Evolutionary conservation across 2,329 filamentous ascomycete species (phyloP).

Genomic region (Pyrenochaeta sp.): DNA sequence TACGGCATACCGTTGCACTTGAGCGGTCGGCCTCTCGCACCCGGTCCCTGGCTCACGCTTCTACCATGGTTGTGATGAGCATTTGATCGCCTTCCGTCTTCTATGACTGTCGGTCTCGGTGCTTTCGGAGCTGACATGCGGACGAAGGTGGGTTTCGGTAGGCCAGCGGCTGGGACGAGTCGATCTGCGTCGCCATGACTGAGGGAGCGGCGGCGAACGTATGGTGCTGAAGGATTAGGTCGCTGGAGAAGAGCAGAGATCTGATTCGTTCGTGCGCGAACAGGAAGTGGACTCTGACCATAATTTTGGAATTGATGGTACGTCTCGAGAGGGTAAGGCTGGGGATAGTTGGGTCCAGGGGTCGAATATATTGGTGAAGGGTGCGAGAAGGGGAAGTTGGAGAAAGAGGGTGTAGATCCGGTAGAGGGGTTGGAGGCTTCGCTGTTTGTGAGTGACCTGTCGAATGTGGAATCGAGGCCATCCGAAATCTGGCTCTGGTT

Average conservation of each 20-base stretch:
- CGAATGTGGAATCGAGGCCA: constrained; percentile 11
- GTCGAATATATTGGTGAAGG: constrained; percentile 13
- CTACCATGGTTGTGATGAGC: constrained; percentile 6
- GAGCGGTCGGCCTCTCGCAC: constrained; percentile 2
- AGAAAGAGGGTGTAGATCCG: constrained; percentile 19
- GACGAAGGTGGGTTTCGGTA: constrained; percentile 31
- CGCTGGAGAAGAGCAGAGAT: constrained; percentile 5
- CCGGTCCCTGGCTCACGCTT: constrained; percentile 13
- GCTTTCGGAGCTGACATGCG: constrained; percentile 30
- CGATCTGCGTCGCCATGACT: constrained; percentile 31
- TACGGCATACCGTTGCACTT: constrained; percentile 14
- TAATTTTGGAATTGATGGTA: constrained; percentile 10
- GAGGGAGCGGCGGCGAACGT: constrained; percentile 37
- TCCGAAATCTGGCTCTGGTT: constrained; percentile 13
- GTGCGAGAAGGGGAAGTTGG: constrained; percentile 16
- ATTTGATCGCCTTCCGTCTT: constrained; percentile 8
- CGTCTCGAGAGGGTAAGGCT: constrained; percentile 24
- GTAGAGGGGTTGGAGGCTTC: constrained; percentile 10
- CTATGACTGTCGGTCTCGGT: constrained; percentile 11
- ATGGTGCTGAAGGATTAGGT: constrained; percentile 10
- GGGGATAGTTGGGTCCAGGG: constrained; percentile 16
- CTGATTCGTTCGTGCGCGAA: constrained; percentile 14
- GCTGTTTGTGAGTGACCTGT: neutral
- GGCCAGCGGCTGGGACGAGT: constrained; percentile 6
- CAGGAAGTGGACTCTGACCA: constrained; percentile 8